Base-by-base conservation (phyloP, 2,329 filamentous ascomycete genomes). In the Arthrinium puccinioides region DNA sequence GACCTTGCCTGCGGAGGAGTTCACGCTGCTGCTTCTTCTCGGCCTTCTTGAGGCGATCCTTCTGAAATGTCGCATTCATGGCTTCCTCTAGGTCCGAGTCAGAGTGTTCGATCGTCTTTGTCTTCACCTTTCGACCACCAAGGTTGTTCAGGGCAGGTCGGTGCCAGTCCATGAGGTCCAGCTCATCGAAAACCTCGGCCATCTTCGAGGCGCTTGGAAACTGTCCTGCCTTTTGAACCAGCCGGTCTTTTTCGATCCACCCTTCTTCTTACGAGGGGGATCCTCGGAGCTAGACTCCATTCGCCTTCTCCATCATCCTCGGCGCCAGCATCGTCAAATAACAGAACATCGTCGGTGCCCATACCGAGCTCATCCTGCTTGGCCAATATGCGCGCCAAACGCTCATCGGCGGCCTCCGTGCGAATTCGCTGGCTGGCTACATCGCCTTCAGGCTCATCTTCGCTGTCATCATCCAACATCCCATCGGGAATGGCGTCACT, bases 131-230 rank as follows among this genome's bases (percentile, higher is more conserved):
- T 72, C 66, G 51, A 10, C 25, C 24, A 15, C 77, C 82, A 44
- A 72, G 77, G 30, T 60, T 57, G 38, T 70, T 74, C 6, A 88
- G 57, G 37, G 79, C 87, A 2, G 81, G 79, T 19, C 80, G 72
- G 13, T 84, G 74, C 62, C 84, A 87, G 51, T 94, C 86, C 82
- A 92, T 90, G 30, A 94, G 67, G 52, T 95, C 87, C 45, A 95
- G 82, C 8, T 79, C 84, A 42, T 82, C 78, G 43, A 78, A 74
- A 2, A 61, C 62, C 39, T 80, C 58, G 9, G 63, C 60, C 45
- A 67, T 57, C 23, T 59, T 51, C 16, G 58, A 57, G 21, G 67
- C 66, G 39, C 55, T 66, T 7, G 61, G 59, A 36, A 60, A 63
- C 32, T 56, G 50, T 10, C 57, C 58, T 21, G 50, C 49, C 18